phyloP scores from a whole-genome alignment of 257 asterid species.

The Handroanthus guayacan region DNA sequence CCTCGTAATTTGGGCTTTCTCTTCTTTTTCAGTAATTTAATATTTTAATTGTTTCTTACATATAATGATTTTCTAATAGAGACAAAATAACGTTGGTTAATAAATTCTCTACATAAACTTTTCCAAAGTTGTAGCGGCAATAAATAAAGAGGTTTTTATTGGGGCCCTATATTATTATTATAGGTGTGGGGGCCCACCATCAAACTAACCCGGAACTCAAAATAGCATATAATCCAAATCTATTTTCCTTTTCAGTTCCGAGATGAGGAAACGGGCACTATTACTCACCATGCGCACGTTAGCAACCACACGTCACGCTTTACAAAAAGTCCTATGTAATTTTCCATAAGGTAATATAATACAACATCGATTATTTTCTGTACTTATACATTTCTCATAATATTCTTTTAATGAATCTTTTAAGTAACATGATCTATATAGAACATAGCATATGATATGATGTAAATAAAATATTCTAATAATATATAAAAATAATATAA shows the following conservation, averaged over 20 bases:
- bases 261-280: conserved; percentile 18
- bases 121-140: conserved; percentile 19
- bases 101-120: neutral
- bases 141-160: conserved; percentile 11
- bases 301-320: conserved; percentile 6
- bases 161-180: conserved; percentile 32
- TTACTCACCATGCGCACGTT: conserved; percentile 22
- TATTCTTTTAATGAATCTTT: no score
- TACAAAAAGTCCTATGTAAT: conserved; percentile 5
- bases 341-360: neutral
- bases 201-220: conserved; percentile 55
- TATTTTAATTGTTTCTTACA: neutral
- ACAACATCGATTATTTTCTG: no score
- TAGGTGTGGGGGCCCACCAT: conserved; percentile 36
- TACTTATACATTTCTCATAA: no score
- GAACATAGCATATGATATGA: no score
- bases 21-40: neutral
- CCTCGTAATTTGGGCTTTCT: neutral
- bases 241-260: conserved; percentile 56
- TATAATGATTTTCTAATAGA: neutral
- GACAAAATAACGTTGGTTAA: no score
- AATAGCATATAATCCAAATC: conserved; percentile 45
- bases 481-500: no score
- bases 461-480: neutral
- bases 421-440: no score